Evolutionary conservation across 352 stramenopile species (phyloP).

Genomic region (Pythium sp.): DNA sequence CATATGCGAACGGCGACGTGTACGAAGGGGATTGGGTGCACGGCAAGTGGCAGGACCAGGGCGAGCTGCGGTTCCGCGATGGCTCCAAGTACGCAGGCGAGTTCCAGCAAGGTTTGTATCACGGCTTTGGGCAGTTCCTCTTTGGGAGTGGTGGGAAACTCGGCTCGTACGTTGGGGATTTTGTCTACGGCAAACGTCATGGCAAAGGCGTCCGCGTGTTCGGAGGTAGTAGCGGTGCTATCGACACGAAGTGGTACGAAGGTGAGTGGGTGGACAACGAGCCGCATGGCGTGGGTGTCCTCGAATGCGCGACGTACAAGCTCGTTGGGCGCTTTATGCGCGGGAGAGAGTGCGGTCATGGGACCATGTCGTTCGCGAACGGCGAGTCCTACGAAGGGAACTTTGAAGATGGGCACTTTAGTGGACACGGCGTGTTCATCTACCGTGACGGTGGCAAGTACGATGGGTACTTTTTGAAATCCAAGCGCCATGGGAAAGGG

Average conservation of each 20-base stretch:
- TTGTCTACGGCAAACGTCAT: constrained; percentile 44
- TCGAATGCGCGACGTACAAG: constrained; percentile 48
- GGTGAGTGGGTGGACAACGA: constrained; percentile 63
- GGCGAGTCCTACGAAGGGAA: constrained; percentile 72
- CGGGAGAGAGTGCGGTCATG: constrained; percentile 54
- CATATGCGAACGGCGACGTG: constrained; percentile 58
- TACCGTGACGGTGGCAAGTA: constrained; percentile 58
- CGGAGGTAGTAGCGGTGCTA: constrained; percentile 19
- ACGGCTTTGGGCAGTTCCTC: constrained; percentile 57
- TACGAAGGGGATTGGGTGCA: constrained; percentile 67
- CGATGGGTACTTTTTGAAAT: constrained; percentile 43
- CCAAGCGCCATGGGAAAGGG: constrained; percentile 54
- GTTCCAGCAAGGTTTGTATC: constrained; percentile 46
- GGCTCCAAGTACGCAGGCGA: constrained; percentile 57
- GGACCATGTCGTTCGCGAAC: constrained; percentile 50
- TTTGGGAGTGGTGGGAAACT: constrained; percentile 41
- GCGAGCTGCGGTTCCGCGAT: constrained; percentile 42
- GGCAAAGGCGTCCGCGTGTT: constrained; percentile 65
- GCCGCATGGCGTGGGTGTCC: constrained; percentile 50
- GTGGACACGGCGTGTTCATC: constrained; percentile 42
- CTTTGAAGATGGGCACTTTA: constrained; percentile 41
- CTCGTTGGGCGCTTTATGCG: constrained; percentile 57
- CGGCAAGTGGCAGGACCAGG: constrained; percentile 54
- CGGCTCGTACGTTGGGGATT: constrained; percentile 68
- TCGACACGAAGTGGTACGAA: constrained; percentile 49